These are phyloP conservation scores for Dittrichia graveolens DNA, from an alignment of 129 eudicot species.

Conservation along the genomic window DNA sequence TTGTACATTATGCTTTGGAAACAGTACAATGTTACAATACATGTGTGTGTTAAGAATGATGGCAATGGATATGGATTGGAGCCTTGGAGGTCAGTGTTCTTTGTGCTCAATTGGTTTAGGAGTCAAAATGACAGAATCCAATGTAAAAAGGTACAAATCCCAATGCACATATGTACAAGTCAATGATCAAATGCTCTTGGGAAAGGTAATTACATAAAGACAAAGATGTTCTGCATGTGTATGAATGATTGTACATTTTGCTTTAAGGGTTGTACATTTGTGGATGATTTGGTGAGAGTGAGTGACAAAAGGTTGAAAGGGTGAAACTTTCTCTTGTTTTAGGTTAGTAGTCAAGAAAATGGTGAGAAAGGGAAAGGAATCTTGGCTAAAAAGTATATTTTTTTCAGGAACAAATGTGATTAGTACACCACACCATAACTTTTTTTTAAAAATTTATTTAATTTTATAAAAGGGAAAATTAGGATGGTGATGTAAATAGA, in stretches of 20 bases:
- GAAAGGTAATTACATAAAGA: neutral
- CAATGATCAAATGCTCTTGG: slow-evolving; percentile 1
- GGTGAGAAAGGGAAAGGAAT: slow-evolving; percentile 58
- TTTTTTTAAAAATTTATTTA: slow-evolving; percentile 17
- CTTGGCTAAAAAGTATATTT: slow-evolving; percentile 41
- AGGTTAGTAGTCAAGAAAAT: slow-evolving; percentile 49
- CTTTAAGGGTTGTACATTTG: slow-evolving; percentile 22
- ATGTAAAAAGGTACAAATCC: slow-evolving; percentile 22
- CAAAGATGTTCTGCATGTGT: neutral
- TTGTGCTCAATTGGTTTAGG: slow-evolving; percentile 7
- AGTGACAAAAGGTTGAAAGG: slow-evolving; percentile 20
- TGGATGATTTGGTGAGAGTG: slow-evolving; percentile 17
- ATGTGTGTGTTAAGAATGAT: slow-evolving; percentile 7
- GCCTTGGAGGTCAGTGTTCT: neutral
- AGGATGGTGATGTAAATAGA: too few species aligned
- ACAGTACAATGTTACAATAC: slow-evolving; percentile 4
- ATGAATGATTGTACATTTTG: slow-evolving; percentile 17
- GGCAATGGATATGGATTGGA: slow-evolving; percentile 4
- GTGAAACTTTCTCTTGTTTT: slow-evolving; percentile 25
- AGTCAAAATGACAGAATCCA: slow-evolving; percentile 27
- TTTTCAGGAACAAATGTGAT: neutral
- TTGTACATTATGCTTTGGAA: slow-evolving; percentile 22
- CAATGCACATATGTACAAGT: slow-evolving; percentile 21
- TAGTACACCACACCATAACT: neutral
- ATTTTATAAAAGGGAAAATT: too few species aligned